A percentile compares a stretch with the other conserved stretches of the same genome.
Evolutionary conservation across 1,139 yeast genomes (phyloP).

Genomic region (Debaryomyces udenii): DNA sequence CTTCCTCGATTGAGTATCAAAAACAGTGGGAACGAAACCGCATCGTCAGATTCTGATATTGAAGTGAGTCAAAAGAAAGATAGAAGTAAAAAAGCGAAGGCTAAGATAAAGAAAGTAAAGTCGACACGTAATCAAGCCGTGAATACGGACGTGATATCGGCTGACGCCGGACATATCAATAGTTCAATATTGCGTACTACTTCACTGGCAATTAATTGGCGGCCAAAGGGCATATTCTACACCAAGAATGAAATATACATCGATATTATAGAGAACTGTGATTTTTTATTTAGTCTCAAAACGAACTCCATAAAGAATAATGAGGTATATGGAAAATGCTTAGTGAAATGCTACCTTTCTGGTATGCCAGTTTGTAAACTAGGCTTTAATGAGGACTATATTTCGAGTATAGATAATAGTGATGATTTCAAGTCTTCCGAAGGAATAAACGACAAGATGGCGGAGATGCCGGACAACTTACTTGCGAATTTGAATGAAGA

Average conservation of each 20-base stretch:
- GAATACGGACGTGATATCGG: conserved; percentile 32
- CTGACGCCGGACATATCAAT: conserved; percentile 45
- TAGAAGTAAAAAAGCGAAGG: conserved; percentile 17
- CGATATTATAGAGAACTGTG: conserved; percentile 46
- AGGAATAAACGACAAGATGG: conserved; percentile 8
- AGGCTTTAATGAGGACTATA: conserved; percentile 44
- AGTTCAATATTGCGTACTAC: conserved; percentile 57
- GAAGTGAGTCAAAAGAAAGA: conserved; percentile 15
- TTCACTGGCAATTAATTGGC: conserved; percentile 48
- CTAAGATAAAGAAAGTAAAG: conserved; percentile 25
- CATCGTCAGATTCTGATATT: conserved; percentile 19
- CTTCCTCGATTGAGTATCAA: conserved; percentile 24
- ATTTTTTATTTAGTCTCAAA: conserved; percentile 42
- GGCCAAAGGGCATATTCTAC: conserved; percentile 52
- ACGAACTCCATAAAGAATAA: conserved; percentile 33
- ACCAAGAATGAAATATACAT: conserved; percentile 50
- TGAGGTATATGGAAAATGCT: conserved; percentile 41
- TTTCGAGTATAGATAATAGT: conserved; percentile 33
- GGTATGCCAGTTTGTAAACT: conserved; percentile 51
- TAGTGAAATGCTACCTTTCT: conserved; percentile 45
- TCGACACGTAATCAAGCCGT: conserved; percentile 48
- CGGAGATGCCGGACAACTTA: conserved; percentile 5
- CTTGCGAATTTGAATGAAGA: conserved; percentile 10
- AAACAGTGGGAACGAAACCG: conserved; percentile 11
- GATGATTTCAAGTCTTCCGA: conserved; percentile 9